These are phyloP conservation scores for Puya raimondii DNA, from an alignment of 176 grass and related monocot genomes.

Conservation along the genomic window DNA sequence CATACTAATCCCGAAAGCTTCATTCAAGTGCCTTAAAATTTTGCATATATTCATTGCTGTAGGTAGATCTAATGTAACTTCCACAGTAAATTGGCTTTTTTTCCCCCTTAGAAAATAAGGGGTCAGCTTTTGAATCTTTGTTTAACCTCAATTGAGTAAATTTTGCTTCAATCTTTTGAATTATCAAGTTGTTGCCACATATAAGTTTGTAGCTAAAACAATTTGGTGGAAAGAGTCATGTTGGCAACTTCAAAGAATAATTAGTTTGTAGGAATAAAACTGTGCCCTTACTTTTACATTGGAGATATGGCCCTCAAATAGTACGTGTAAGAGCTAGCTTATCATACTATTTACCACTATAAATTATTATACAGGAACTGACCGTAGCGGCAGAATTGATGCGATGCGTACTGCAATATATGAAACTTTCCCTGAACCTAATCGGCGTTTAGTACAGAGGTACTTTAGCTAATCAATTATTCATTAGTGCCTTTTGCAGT, in stretches of 20 bases:
- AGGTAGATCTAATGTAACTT: no score
- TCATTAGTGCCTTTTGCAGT: slow-evolving; percentile 16
- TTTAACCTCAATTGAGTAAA: no score
- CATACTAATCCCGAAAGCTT: no score
- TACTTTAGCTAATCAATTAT: slow-evolving; percentile 26
- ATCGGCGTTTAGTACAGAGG: slow-evolving; percentile 75
- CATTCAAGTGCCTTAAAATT: no score
- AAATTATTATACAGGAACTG: slow-evolving; percentile 51
- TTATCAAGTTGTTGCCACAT: no score
- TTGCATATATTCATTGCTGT: no score
- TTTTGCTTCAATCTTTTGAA: no score
- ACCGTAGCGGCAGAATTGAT: slow-evolving; percentile 56
- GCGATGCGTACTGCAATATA: slow-evolving; percentile 66
- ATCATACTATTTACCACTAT: slow-evolving; percentile 12
- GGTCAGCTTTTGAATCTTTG: no score
- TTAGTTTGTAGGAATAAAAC: not conserved
- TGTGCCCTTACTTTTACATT: not conserved
- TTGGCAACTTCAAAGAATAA: not conserved
- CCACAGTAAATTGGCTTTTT: no score
- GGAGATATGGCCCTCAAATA: slow-evolving; percentile 4
- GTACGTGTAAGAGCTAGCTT: slow-evolving; percentile 8
- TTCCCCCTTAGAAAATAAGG: no score
- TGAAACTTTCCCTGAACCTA: slow-evolving; percentile 92
- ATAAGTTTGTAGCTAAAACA: not conserved
- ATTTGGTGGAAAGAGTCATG: not conserved